These are phyloP conservation scores for Crithidia sp. DNA, from an alignment of 208 protist genomes.

Conservation along the genomic window DNA sequence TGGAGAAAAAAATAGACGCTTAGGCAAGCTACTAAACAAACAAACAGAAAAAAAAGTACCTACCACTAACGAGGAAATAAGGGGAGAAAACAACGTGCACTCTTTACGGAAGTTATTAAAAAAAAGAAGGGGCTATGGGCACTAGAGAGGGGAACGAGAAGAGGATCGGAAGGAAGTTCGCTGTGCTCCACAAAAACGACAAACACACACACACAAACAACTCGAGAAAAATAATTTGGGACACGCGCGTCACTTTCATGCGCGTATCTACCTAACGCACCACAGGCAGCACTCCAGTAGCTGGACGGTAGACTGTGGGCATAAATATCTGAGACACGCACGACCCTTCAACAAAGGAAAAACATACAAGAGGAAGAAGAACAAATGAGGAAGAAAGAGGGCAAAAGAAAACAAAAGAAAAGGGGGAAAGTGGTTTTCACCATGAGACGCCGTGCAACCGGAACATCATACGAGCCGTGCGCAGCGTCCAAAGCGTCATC, in stretches of 20 bases:
- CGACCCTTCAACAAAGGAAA: neutral
- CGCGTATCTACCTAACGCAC: neutral
- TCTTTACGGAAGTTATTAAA: neutral
- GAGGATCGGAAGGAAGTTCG: no score
- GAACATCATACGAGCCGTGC: neutral
- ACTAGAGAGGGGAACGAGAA: no score
- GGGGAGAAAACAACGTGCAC: constrained; percentile 24
- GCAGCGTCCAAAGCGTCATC: no score
- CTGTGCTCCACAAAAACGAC: no score
- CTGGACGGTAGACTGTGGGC: no score
- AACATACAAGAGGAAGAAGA: neutral
- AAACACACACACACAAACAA: no score
- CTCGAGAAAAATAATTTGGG: no score
- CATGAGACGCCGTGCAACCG: neutral
- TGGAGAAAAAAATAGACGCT: constrained; percentile 2
- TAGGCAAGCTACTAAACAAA: neutral
- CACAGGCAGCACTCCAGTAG: neutral
- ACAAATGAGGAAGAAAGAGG: neutral
- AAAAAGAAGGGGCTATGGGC: no score
- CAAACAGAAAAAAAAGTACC: neutral
- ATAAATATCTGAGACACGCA: no score
- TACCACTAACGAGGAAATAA: neutral
- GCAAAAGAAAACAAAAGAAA: constrained; percentile 3
- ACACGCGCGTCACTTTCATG: neutral
- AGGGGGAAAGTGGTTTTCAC: neutral